A percentile compares a stretch with the other conserved stretches of the same genome.
These are phyloP conservation scores for Clavispora phyllophila DNA, from an alignment of 805 yeast genomes.

Conservation along the genomic window DNA sequence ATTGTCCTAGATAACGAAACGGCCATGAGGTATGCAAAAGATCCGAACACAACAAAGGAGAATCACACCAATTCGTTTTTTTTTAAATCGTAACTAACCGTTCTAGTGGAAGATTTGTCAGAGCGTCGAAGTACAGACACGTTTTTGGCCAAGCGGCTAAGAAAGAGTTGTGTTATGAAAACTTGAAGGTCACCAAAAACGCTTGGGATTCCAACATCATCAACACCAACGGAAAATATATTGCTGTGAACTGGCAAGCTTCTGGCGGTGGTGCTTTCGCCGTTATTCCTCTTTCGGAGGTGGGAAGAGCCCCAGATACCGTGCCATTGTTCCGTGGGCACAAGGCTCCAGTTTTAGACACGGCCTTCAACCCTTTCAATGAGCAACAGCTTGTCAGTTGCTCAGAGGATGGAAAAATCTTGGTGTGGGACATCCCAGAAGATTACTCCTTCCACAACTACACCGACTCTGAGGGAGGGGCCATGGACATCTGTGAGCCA, in stretches of 20 bases:
- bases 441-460: slow-evolving; percentile 68
- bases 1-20: background rate
- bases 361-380: slow-evolving; percentile 92
- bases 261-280: slow-evolving; percentile 99
- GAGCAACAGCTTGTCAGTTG: slow-evolving; percentile 42
- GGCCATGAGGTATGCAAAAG: slow-evolving; percentile 6
- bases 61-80: background rate
- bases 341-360: slow-evolving; percentile 90
- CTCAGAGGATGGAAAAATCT: slow-evolving; percentile 47
- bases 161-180: slow-evolving; percentile 69
- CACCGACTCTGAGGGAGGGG: slow-evolving; percentile 47
- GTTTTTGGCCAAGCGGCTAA: slow-evolving; percentile 84
- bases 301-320: slow-evolving; percentile 89
- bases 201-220: slow-evolving; percentile 96
- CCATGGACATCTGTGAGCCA: slow-evolving; percentile 65
- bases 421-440: slow-evolving; percentile 84
- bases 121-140: slow-evolving; percentile 96
- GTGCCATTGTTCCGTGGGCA: slow-evolving; percentile 95
- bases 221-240: slow-evolving; percentile 78
- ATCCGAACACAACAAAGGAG: background rate
- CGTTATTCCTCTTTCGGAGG: slow-evolving; percentile 78
- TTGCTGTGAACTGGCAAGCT: slow-evolving; percentile 87
- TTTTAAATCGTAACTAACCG: slow-evolving; percentile 7
- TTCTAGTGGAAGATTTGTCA: slow-evolving; percentile 76
- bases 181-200: slow-evolving; percentile 73